A percentile compares a stretch with the other conserved stretches of the same genome.
phyloP scores from a whole-genome alignment of 225 moss, liverwort and hornwort genomes.

The Lunularia cruciata region DNA sequence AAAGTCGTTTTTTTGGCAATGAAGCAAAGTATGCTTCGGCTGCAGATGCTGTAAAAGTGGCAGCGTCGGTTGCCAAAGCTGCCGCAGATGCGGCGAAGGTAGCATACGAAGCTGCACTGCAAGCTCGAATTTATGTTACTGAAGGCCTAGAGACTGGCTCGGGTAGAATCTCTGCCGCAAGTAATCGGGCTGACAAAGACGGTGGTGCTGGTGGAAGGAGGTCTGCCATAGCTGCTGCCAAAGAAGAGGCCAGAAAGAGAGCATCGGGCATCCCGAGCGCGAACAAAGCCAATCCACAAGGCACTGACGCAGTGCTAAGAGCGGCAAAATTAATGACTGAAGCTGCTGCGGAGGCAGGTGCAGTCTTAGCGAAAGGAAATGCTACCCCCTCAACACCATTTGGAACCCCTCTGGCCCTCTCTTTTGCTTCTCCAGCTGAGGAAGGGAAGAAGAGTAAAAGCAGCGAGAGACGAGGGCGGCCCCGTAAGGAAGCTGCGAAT shows the following conservation, averaged over 20 bases:
- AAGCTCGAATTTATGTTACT: constrained; percentile 49
- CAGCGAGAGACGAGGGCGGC: constrained; percentile 20
- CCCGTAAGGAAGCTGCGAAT: constrained; percentile 11
- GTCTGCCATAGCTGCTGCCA: constrained; percentile 49
- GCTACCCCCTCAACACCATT: constrained; percentile 19
- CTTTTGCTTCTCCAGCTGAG: neutral
- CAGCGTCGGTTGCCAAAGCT: constrained; percentile 77
- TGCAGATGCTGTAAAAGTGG: constrained; percentile 64
- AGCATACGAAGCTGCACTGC: constrained; percentile 77
- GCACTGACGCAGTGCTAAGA: constrained; percentile 73
- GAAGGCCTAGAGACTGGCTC: constrained; percentile 27
- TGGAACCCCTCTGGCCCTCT: constrained; percentile 1
- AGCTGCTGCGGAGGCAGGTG: constrained; percentile 83
- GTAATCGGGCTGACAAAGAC: constrained; percentile 31
- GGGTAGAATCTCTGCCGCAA: constrained; percentile 14
- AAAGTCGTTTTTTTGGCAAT: constrained; percentile 14
- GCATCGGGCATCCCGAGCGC: constrained; percentile 25
- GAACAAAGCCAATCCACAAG: constrained; percentile 43
- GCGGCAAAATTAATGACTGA: constrained; percentile 92
- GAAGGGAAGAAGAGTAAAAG: constrained; percentile 15
- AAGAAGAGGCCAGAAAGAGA: constrained; percentile 56
- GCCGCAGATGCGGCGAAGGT: constrained; percentile 90
- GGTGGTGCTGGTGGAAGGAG: constrained; percentile 37
- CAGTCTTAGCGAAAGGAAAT: constrained; percentile 70
- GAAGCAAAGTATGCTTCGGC: constrained; percentile 58